Evolutionary conservation across 2,329 filamentous ascomycete species (phyloP).

Genomic region (Xylariaceae sp.): DNA sequence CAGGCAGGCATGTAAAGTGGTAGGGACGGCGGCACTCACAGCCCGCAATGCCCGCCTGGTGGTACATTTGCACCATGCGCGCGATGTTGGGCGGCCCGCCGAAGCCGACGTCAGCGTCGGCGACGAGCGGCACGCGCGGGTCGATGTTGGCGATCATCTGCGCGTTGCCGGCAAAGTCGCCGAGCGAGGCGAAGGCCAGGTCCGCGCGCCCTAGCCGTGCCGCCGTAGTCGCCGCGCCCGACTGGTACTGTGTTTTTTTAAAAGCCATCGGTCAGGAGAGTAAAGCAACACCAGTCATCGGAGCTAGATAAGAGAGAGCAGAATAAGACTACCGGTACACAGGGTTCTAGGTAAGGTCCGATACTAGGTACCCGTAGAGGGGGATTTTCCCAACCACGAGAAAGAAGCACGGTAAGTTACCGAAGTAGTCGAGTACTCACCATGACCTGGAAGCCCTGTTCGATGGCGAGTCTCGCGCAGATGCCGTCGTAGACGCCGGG

Average conservation of each 20-base stretch:
- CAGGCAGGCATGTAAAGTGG: no score
- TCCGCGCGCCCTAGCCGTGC: not conserved
- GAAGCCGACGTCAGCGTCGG: not conserved
- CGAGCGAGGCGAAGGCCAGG: not conserved
- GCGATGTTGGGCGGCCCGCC: not conserved
- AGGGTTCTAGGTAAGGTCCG: no score
- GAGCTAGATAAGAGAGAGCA: no score
- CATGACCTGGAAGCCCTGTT: constrained; percentile 1
- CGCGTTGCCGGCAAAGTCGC: not conserved
- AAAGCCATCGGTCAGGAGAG: not conserved
- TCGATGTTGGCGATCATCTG: not conserved
- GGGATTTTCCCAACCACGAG: no score
- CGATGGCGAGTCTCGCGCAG: not conserved
- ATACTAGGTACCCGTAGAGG: no score
- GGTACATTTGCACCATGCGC: not conserved
- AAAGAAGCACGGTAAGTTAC: no score
- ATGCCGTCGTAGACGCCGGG: not conserved
- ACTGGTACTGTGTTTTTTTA: not conserved
- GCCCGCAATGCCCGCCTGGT: not conserved
- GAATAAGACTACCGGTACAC: no score
- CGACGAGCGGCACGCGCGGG: not conserved
- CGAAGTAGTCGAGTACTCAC: no score
- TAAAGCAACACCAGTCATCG: no score
- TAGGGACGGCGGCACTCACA: no score
- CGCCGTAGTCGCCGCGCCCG: not conserved